Evolutionary conservation across 1,284 basidiomycete species (phyloP), one percentile per base, ranked within the genome.

Genomic region (Ceratorhiza oryzae-sativae): DNA sequence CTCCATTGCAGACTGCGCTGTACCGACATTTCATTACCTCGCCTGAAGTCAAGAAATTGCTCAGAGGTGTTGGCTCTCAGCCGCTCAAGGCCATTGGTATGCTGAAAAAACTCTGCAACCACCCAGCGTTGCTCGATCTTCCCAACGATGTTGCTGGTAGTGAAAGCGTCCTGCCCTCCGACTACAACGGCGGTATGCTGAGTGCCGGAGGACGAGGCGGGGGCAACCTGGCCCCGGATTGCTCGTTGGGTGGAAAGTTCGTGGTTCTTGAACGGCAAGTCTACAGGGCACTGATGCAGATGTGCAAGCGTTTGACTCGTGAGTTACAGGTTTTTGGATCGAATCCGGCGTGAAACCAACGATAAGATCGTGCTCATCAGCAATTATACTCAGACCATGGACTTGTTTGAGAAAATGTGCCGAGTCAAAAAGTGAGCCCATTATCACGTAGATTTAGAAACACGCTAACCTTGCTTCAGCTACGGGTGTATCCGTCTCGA

Each of bases 311-410:
- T 49, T 45, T 36, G 25, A 68, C 55, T 30, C 42, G 25, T 32
- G 23, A 27, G 25, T 10, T 25, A 27, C 73, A 95, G 94, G 76
- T 97, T 98, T 81, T 82, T 98, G 56, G 89, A 94, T 77, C 90
- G 91, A 65, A 90, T 97, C 75, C 84, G 84, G 55, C 90, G 88
- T 12, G 86, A 92, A 75, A 95, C 93, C 20, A 91, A 87, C 74
- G 97, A 99, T 84, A 99, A 99, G 85, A 98, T 99, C 74, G 97
- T 99, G 6, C 84, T 99, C 49, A 98, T 99, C 80, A 96, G 93
- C 79, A 99, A 99, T 81, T 98, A 97, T 77, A 99, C 97, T 0
- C 94, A 97, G 80, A 99, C 97, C 0, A 85, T 99, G 9, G 97
- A 99, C 80, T 81, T 98, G 13, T 95, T 98, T 77, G 95, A 96